Evolutionary conservation across 345 rosid genomes (phyloP).

Genomic region (Rhizophora apiculata): DNA sequence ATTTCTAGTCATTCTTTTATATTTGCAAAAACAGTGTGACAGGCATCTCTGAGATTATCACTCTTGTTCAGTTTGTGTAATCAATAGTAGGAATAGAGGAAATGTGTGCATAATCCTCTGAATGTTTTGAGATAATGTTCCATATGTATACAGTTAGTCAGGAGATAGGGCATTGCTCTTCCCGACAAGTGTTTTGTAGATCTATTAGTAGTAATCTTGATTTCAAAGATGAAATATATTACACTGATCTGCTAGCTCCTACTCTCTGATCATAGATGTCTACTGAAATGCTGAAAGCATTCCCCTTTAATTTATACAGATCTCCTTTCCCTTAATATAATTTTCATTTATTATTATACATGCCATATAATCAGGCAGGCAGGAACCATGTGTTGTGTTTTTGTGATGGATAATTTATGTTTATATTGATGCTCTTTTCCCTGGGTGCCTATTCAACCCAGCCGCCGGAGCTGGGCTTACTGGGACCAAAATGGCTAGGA

Average conservation of each 20-base stretch:
- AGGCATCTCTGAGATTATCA: background rate
- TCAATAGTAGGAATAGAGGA: background rate
- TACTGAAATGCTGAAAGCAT: background rate
- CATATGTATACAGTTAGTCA: background rate
- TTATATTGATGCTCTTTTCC: background rate
- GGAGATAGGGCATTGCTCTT: background rate
- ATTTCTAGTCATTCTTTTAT: background rate
- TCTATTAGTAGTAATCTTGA: background rate
- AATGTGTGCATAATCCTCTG: background rate
- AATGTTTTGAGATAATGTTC: background rate
- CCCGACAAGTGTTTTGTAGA: background rate
- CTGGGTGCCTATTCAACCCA: slow-evolving; percentile 27
- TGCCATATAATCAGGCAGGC: too few species aligned
- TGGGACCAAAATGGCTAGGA: slow-evolving; percentile 88
- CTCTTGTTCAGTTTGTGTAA: background rate
- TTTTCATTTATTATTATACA: too few species aligned
- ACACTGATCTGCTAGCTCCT: background rate
- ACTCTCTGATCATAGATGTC: background rate
- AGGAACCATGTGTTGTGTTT: too few species aligned
- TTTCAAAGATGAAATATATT: background rate
- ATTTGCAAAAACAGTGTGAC: background rate
- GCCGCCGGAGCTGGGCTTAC: slow-evolving; percentile 99
- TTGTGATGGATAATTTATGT: background rate
- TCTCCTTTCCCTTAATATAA: too few species aligned
- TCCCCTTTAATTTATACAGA: too few species aligned